Base-by-base conservation (phyloP, 73 alveolate species). In the Breviolum minutum region DNA sequence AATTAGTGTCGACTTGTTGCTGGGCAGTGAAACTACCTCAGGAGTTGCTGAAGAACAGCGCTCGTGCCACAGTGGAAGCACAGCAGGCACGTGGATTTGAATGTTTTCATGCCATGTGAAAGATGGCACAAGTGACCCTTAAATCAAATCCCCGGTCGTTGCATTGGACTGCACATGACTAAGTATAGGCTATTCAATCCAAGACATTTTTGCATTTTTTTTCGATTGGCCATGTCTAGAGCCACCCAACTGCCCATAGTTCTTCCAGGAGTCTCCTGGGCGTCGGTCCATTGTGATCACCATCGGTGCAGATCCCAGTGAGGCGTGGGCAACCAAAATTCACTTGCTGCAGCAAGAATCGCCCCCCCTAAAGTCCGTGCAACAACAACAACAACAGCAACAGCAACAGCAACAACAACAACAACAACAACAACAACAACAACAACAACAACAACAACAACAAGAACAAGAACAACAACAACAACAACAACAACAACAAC, bases 21-120 rank as follows among this genome's bases (percentile, higher is more conserved):
- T 68, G 5, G 54, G 81, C 30, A 20, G 26, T 8, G 81, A 3
- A 71, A 20, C 40, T 30, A 30, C 32, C 20, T 32, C 20, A 90
- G 96, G 96, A 90, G 96, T 69, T 90, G 74, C 80, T 90, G 74
- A 90, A 90, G 87, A 90, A 90, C 96, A 90, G 96, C 86, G 96
- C 96, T 26, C 96, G 96, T 20, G 96, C 96, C 63, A 90, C 96
- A 3, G 87, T 90, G 29, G 96, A 90, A 61, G 87, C 96, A 2
- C 96, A 71, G 73, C 96, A 90, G 96, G 96, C 61, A 29, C 54
- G 54, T 66, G n/a, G 29, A 77, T 24, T 20, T 40, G 54, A 77
- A 5, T 26, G 30, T 17, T 9, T 8, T 26, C 24, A 22, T 14
- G 77, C 54, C 54, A 40, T 40, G 54, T 40, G 54, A 40, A 40